These are phyloP conservation scores for Hymenoscyphus albidus DNA, from an alignment of 2,329 filamentous ascomycete genomes.

Conservation along the genomic window DNA sequence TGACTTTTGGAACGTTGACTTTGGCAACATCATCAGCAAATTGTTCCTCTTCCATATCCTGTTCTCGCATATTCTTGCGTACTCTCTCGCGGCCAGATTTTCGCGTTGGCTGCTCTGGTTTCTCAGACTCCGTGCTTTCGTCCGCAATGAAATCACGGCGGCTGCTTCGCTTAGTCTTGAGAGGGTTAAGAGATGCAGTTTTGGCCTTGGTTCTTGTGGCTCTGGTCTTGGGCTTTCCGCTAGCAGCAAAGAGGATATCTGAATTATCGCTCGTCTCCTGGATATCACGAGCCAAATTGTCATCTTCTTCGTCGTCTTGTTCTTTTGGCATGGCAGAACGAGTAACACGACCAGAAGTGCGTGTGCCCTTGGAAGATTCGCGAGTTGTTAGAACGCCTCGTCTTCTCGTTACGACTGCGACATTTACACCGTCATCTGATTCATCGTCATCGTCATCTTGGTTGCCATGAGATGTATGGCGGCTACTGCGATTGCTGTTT, in stretches of 20 bases:
- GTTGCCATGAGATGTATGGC: constrained; percentile 15
- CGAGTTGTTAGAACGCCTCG: constrained; percentile 9
- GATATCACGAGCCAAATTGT: constrained; percentile 25
- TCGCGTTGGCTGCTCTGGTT: constrained; percentile 29
- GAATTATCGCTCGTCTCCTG: constrained; percentile 42
- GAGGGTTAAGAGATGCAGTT: constrained; percentile 10
- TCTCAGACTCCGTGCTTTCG: constrained; percentile 18
- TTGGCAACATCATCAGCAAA: constrained; percentile 47
- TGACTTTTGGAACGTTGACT: constrained; percentile 48
- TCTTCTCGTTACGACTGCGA: constrained; percentile 3
- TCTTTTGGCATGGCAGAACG: constrained; percentile 22
- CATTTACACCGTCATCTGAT: background rate
- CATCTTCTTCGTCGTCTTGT: constrained; percentile 19
- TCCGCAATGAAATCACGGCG: constrained; percentile 7
- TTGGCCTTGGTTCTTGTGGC: constrained; percentile 11
- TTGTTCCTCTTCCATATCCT: constrained; percentile 47
- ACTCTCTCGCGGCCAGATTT: constrained; percentile 36
- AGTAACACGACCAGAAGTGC: constrained; percentile 19
- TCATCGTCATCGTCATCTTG: constrained; percentile 13
- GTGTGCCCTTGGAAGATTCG: constrained; percentile 9
- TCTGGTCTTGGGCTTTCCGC: constrained; percentile 36
- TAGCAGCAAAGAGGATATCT: constrained; percentile 43
- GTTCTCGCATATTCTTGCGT: constrained; percentile 43
- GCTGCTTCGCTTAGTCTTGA: constrained; percentile 14
- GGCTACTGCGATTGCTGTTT: constrained; percentile 20